phyloP scores from a whole-genome alignment of 352 stramenopile genomes.

The Aphanomyces invadans region DNA sequence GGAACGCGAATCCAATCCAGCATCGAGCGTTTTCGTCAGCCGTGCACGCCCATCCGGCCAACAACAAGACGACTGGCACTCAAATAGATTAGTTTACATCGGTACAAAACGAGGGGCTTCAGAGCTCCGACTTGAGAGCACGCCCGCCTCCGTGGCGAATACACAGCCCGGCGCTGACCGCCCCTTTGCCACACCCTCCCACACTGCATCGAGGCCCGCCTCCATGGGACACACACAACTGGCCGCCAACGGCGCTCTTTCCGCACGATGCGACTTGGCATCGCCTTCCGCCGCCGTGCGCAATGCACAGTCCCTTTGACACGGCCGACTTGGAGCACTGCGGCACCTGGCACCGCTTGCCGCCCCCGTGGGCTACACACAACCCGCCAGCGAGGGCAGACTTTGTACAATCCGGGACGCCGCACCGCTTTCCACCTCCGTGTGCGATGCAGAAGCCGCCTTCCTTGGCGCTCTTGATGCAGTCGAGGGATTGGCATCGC shows the following conservation, averaged over 20 bases:
- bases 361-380: slow-evolving; percentile 71
- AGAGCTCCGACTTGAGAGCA: neutral
- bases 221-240: slow-evolving; percentile 27
- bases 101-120: no score
- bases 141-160: slow-evolving; percentile 28
- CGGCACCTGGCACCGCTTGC: slow-evolving; percentile 56
- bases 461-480: slow-evolving; percentile 23
- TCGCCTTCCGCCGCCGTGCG: slow-evolving; percentile 36
- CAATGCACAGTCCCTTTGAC: slow-evolving; percentile 68
- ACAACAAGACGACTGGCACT: no score
- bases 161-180: slow-evolving; percentile 27
- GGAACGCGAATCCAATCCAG: no score
- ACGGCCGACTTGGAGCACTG: slow-evolving; percentile 69
- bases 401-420: slow-evolving; percentile 15
- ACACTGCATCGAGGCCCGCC: slow-evolving; percentile 25
- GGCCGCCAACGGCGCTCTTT: slow-evolving; percentile 25
- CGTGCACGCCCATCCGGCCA: no score
- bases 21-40: no score
- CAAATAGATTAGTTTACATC: no score
- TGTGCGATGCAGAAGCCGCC: slow-evolving; percentile 27
- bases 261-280: slow-evolving; percentile 24
- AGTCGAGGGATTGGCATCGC: slow-evolving; percentile 17
- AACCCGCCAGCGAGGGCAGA: slow-evolving; percentile 47
- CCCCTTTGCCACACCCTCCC: slow-evolving; percentile 25
- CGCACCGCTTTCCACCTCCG: slow-evolving; percentile 26